phyloP scores from a whole-genome alignment of 164 flowering plant genomes.

The Aristolochia contorta region DNA sequence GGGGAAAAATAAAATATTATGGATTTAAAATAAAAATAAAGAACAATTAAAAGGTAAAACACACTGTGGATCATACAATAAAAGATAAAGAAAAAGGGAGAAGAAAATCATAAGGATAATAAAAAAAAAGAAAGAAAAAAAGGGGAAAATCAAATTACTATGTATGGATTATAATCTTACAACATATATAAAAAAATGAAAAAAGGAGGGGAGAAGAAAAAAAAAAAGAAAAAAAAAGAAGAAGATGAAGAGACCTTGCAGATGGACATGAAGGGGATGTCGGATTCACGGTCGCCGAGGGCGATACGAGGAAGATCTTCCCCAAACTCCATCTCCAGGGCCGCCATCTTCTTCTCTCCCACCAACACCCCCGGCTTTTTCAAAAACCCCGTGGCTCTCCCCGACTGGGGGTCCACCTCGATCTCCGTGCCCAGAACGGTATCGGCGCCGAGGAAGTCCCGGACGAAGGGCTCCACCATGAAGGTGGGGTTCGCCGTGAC shows the following conservation, averaged over 20 bases:
- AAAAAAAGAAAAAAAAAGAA: not conserved
- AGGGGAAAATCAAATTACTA: too few relatives aligned
- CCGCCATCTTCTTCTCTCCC: constrained; percentile 38
- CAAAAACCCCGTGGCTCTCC: constrained; percentile 58
- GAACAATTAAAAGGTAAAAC: too few relatives aligned
- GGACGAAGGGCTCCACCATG: constrained; percentile 68
- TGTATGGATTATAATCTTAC: too few relatives aligned
- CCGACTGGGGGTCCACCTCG: constrained; percentile 37
- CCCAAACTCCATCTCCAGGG: constrained; percentile 41
- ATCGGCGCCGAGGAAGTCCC: constrained; percentile 45
- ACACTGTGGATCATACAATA: too few relatives aligned
- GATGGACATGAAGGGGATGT: constrained; percentile 59
- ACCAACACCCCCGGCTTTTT: constrained; percentile 60
- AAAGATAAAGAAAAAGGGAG: too few relatives aligned
- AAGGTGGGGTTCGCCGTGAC: constrained; percentile 52
- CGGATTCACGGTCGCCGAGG: constrained; percentile 53
- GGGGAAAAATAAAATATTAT: too few relatives aligned
- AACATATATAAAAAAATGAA: too few relatives aligned
- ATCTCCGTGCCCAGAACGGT: constrained; percentile 67
- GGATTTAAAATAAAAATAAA: too few relatives aligned
- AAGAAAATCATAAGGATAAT: too few relatives aligned
- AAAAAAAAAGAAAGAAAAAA: too few relatives aligned
- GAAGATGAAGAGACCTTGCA: constrained; percentile 44
- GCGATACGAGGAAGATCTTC: constrained; percentile 49
- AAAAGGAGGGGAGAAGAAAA: not conserved